Conservation (phyloP, 352 stramenopile species). For the Peronosclerospora sorghi region DNA sequence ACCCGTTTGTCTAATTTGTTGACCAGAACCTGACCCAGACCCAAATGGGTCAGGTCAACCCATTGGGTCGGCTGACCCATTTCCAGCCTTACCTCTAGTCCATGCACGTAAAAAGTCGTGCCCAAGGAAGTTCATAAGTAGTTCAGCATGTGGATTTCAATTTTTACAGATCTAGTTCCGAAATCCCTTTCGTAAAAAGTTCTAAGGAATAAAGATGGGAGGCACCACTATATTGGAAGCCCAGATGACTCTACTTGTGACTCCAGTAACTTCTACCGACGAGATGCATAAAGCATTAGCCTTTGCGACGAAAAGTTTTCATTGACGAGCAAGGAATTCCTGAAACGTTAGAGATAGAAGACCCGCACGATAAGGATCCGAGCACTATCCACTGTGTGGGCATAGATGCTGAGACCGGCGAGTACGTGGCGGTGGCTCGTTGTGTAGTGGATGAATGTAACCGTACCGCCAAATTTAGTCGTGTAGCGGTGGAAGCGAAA, state of each 20-base stretch:
- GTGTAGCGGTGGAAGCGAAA: slow-evolving; percentile 46
- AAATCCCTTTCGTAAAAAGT: too few species aligned
- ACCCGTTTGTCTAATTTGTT: too few species aligned
- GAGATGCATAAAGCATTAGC: slow-evolving; percentile 32
- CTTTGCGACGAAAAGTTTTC: slow-evolving; percentile 43
- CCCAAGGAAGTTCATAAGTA: too few species aligned
- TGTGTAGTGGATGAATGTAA: slow-evolving; percentile 23
- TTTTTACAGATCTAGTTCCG: too few species aligned
- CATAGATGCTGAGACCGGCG: slow-evolving; percentile 40
- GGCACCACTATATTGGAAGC: too few species aligned
- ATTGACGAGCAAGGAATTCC: slow-evolving; percentile 46
- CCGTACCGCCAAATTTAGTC: slow-evolving; percentile 49
- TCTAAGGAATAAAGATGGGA: too few species aligned
- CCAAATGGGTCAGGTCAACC: too few species aligned
- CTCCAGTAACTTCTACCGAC: slow-evolving; percentile 26
- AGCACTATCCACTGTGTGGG: slow-evolving; percentile 50
- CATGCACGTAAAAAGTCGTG: too few species aligned
- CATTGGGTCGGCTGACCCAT: too few species aligned
- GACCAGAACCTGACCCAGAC: too few species aligned
- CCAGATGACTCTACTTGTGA: slow-evolving; percentile 37
- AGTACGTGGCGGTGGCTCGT: slow-evolving; percentile 51
- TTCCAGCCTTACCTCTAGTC: too few species aligned
- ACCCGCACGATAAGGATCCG: slow-evolving; percentile 28
- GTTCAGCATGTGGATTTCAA: too few species aligned
- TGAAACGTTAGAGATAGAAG: slow-evolving; percentile 29